Conservation (phyloP, 768 basidiomycete species). For the Boletus reticulatus region DNA sequence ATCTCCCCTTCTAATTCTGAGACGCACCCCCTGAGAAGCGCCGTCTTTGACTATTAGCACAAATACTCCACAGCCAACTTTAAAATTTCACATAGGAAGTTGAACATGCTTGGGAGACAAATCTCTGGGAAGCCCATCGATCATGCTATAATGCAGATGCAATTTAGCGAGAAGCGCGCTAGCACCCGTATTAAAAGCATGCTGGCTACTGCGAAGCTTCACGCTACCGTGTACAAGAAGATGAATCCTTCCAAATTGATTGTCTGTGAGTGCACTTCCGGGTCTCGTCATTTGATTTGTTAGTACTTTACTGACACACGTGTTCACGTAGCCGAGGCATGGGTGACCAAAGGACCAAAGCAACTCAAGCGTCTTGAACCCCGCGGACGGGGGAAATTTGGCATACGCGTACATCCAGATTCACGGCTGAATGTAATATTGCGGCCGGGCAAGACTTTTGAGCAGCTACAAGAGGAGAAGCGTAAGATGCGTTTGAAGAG, state of each 20-base stretch:
- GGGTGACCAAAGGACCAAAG: slow-evolving; percentile 85
- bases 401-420: slow-evolving; percentile 73
- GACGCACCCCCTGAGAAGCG: slow-evolving; percentile 4
- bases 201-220: slow-evolving; percentile 82
- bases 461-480: slow-evolving; percentile 61
- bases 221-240: slow-evolving; percentile 76
- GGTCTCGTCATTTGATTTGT: not conserved
- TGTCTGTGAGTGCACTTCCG: slow-evolving; percentile 59
- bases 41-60: slow-evolving; percentile 51
- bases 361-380: slow-evolving; percentile 68
- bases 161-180: slow-evolving; percentile 92
- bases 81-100: slow-evolving; percentile 91
- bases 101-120: slow-evolving; percentile 85
- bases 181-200: slow-evolving; percentile 85
- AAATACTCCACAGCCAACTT: slow-evolving; percentile 91
- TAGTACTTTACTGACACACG: not conserved
- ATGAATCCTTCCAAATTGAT: slow-evolving; percentile 70
- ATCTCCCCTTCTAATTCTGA: not conserved
- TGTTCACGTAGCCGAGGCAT: slow-evolving; percentile 70
- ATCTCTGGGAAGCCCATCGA: slow-evolving; percentile 92
- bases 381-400: slow-evolving; percentile 78
- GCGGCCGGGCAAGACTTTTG: slow-evolving; percentile 76
- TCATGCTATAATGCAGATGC: slow-evolving; percentile 94
- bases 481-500: slow-evolving; percentile 66
- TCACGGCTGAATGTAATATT: slow-evolving; percentile 75